A percentile compares a stretch with the other conserved stretches of the same genome.
phyloP scores from a whole-genome alignment of 768 basidiomycete genomes.

The Podaxis sp. region DNA sequence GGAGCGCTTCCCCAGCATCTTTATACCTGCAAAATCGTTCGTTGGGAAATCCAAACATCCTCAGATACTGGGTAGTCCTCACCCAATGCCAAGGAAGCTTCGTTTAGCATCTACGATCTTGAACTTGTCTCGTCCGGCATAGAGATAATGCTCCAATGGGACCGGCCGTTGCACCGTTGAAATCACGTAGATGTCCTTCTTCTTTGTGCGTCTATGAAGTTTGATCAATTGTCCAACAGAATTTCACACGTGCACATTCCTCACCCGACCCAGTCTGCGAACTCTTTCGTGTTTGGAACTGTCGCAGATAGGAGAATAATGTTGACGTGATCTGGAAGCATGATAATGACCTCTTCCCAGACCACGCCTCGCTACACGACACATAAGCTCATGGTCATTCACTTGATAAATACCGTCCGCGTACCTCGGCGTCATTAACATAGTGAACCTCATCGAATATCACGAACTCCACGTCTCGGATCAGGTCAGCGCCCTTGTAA shows the following conservation, averaged over 20 bases:
- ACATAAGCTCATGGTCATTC: constrained; percentile 8
- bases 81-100: constrained; percentile 74
- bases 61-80: constrained; percentile 28
- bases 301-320: constrained; percentile 97
- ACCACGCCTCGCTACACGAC: constrained; percentile 85
- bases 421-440: constrained; percentile 96
- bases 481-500: constrained; percentile 97
- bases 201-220: constrained; percentile 83
- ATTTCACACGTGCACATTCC: constrained; percentile 22
- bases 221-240: constrained; percentile 10
- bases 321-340: constrained; percentile 98
- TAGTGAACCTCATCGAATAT: constrained; percentile 99
- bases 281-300: constrained; percentile 96
- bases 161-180: constrained; percentile 95
- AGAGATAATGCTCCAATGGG: constrained; percentile 94
- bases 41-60: constrained; percentile 1
- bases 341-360: constrained; percentile 99
- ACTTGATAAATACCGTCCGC: constrained; percentile 10
- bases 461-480: constrained; percentile 98
- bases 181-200: constrained; percentile 99
- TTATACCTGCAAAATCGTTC: constrained; percentile 61
- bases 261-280: constrained; percentile 99
- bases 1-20: constrained; percentile 83
- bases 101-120: constrained; percentile 89
- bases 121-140: constrained; percentile 89